These are phyloP conservation scores for Rhizophora mangle DNA, from an alignment of 345 rosid species.

Conservation along the genomic window DNA sequence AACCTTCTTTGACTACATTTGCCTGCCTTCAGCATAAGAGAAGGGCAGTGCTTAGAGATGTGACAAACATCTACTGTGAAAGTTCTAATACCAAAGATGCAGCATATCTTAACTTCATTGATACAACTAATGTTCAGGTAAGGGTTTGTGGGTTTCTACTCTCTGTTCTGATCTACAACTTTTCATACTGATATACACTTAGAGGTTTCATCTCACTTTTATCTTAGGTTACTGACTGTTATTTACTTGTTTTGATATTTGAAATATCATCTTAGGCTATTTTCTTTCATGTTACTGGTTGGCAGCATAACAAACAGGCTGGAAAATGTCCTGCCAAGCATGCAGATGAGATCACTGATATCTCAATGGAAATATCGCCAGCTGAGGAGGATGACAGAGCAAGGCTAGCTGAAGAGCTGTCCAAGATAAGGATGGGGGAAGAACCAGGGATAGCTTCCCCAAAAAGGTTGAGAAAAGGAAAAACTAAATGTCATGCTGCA, in stretches of 20 bases:
- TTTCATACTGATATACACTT: not conserved
- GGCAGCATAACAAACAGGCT: slow-evolving; percentile 46
- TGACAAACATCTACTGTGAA: slow-evolving; percentile 44
- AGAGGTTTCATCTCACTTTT: not conserved
- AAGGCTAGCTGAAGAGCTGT: slow-evolving; percentile 64
- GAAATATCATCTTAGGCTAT: slow-evolving; percentile 3
- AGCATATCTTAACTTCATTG: slow-evolving; percentile 1
- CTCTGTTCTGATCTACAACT: slow-evolving; percentile 10
- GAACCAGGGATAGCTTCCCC: slow-evolving; percentile 32
- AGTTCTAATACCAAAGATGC: slow-evolving; percentile 32
- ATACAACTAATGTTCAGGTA: slow-evolving; percentile 43
- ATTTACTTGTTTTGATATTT: slow-evolving; percentile 9
- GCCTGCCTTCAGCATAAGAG: slow-evolving; percentile 56
- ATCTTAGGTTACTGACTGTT: not conserved
- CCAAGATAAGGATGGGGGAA: slow-evolving; percentile 71
- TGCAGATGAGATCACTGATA: slow-evolving; percentile 27
- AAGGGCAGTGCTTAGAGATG: slow-evolving; percentile 79
- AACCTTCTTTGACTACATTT: slow-evolving; percentile 28
- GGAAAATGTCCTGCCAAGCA: slow-evolving; percentile 31
- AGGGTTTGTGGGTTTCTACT: slow-evolving; percentile 11
- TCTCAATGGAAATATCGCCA: slow-evolving; percentile 32
- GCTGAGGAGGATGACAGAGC: slow-evolving; percentile 51
- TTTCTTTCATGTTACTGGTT: slow-evolving; percentile 21
- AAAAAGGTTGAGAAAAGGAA: slow-evolving; percentile 24
- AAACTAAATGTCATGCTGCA: slow-evolving; percentile 16